phyloP scores from a whole-genome alignment of 139 green algal species.

The Micractinium conductrix region DNA sequence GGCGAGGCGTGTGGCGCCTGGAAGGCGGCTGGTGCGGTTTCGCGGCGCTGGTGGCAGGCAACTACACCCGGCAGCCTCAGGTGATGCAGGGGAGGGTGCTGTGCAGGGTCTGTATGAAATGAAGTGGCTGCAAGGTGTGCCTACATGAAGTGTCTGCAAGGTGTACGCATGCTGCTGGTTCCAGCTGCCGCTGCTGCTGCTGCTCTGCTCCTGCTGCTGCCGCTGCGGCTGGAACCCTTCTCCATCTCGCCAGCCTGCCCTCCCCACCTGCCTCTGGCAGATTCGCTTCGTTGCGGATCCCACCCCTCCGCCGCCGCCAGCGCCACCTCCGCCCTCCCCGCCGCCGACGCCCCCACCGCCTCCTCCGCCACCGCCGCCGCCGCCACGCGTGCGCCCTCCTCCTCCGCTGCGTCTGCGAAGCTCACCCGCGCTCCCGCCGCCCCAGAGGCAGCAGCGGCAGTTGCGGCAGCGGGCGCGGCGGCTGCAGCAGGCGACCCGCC shows the following conservation, averaged over 20 bases:
- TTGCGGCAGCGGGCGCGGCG: too few species aligned
- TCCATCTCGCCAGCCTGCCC: too few species aligned
- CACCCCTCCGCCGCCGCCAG: neutral
- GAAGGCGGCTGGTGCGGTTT: neutral
- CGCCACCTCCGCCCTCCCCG: neutral
- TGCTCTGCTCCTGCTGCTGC: neutral
- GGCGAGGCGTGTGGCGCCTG: neutral
- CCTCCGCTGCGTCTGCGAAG: neutral
- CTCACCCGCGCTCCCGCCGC: neutral
- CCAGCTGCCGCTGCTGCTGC: too few species aligned
- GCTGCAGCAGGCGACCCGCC: neutral
- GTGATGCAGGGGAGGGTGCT: neutral
- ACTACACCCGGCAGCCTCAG: conserved; percentile 5
- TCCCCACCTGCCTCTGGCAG: neutral
- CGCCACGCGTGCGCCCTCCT: neutral
- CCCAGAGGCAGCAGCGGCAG: neutral
- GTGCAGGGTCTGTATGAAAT: too few species aligned
- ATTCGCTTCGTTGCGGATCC: neutral
- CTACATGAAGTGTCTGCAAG: neutral
- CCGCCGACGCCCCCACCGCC: neutral
- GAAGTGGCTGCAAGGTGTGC: neutral
- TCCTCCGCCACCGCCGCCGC: neutral
- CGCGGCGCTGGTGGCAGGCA: neutral
- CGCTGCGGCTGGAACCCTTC: neutral
- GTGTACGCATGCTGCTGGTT: too few species aligned